Conservation (phyloP, 805 yeast genomes). For the Saccharomycopsis sp. region DNA sequence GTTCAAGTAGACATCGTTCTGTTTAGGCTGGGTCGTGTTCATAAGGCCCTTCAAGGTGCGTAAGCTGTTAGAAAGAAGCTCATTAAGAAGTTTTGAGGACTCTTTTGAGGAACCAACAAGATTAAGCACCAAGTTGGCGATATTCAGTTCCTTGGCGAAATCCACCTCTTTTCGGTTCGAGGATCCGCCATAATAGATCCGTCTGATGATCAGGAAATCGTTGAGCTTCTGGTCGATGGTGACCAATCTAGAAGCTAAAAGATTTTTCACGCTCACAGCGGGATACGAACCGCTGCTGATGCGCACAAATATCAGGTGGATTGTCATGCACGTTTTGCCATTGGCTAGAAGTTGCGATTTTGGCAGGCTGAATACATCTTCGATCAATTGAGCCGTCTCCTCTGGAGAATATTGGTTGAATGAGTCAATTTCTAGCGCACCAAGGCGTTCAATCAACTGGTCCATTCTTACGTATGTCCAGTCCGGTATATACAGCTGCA, state of each 20-base stretch:
- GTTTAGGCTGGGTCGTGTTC: background rate
- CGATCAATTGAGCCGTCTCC: background rate
- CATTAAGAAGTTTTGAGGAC: background rate
- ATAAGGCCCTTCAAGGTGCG: background rate
- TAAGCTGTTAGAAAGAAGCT: background rate
- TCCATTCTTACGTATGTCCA: no score
- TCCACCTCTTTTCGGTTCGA: background rate
- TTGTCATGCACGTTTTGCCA: slow-evolving; percentile 1
- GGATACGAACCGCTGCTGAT: background rate
- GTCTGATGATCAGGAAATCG: slow-evolving; percentile 1
- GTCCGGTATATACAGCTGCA: no score
- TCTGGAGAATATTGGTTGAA: background rate
- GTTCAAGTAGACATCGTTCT: slow-evolving; percentile 1
- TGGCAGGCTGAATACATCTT: background rate
- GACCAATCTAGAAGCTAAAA: background rate
- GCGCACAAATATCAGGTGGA: slow-evolving; percentile 7
- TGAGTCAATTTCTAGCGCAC: background rate
- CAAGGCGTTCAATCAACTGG: background rate
- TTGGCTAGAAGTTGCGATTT: background rate
- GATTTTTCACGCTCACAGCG: background rate
- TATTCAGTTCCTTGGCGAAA: slow-evolving; percentile 6
- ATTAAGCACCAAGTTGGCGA: slow-evolving; percentile 2
- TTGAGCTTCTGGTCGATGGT: background rate
- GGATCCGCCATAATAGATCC: slow-evolving; percentile 3
- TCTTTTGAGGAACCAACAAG: background rate